These are phyloP conservation scores for Bertia moriformis DNA, from an alignment of 2,329 filamentous ascomycete species.

Conservation along the genomic window DNA sequence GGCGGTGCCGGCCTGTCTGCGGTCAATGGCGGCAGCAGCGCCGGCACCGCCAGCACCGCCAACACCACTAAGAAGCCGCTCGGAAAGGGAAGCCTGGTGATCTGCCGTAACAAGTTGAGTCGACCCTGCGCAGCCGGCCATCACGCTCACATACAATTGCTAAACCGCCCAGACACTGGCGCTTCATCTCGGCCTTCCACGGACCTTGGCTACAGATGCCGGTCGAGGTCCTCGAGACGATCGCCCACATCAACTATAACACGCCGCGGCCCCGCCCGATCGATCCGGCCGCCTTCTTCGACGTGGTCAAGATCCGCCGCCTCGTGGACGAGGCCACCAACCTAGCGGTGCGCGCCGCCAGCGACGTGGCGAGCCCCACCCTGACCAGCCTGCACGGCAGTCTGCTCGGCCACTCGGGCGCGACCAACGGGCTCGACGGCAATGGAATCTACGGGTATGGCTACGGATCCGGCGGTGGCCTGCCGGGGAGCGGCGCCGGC, in stretches of 20 bases:
- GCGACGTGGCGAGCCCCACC: slow-evolving; percentile 52
- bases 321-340: slow-evolving; percentile 69
- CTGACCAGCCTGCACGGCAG: slow-evolving; percentile 38
- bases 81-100: background rate
- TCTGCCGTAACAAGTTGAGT: background rate
- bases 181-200: slow-evolving; percentile 70
- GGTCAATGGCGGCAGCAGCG: too few relatives aligned
- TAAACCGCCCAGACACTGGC: slow-evolving; percentile 52
- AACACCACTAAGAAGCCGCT: background rate
- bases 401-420: slow-evolving; percentile 11
- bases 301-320: slow-evolving; percentile 67
- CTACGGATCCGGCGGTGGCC: slow-evolving; percentile 20
- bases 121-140: slow-evolving; percentile 2
- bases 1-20: too few relatives aligned
- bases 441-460: slow-evolving; percentile 4
- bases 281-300: slow-evolving; percentile 69
- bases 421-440: slow-evolving; percentile 14
- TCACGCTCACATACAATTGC: slow-evolving; percentile 5
- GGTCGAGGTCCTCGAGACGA: slow-evolving; percentile 62
- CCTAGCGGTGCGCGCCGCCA: slow-evolving; percentile 63
- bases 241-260: slow-evolving; percentile 69
- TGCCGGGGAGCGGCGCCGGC: slow-evolving; percentile 27
- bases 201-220: slow-evolving; percentile 73
- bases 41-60: slow-evolving; percentile 3
- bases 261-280: slow-evolving; percentile 63